Base-by-base conservation (phyloP, 805 yeast species). In the Kodamaea sagamina region DNA sequence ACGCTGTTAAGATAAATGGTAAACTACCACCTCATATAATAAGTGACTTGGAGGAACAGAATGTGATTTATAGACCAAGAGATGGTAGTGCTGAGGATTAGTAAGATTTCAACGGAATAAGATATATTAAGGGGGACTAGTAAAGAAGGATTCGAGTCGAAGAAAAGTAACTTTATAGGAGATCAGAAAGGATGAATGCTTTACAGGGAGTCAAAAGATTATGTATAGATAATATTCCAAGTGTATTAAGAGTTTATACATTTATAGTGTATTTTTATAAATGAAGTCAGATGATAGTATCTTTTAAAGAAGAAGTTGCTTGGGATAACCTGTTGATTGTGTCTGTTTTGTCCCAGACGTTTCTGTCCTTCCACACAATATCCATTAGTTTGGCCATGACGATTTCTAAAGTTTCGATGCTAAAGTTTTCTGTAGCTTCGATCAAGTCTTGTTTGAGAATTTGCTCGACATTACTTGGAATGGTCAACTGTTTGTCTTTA, bases 1-100 rank as follows among this genome's bases (percentile, higher is more conserved):
- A 93, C 55, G 99, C 99, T 1, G 95, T 90, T 22, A 87, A 92
- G 58, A 92, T 93, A 5, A 84, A 82, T 52, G 99, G 99, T 26
- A 82, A 88, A 54, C 70, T 93, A 39, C 97, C 98, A 1, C 87
- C 86, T 6, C 97, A 92, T 50, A 81, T 89, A 27, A 77, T 86
- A 6, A 81, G 78, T 32, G 86, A 83, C 42, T 70, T 93, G 57
- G 83, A 81, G 31, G 77, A 77, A 11, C 85, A 83, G 51, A 88
- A 87, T n/a, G 77, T 86, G 34, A 80, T 79, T 42, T 93, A 93
- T 65, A 79, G 97, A 49, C 98, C 99, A 27, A 78, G 99, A 64
- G 99, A 93, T 62, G 99, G 99, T 26, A 77, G 85, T 63, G 90
- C 82, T 36, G 79, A 77, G 43, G 87, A 82, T 59, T 81, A 56